Evolutionary conservation across 768 basidiomycete species (phyloP).

Genomic region (Lentinula aciculospora): DNA sequence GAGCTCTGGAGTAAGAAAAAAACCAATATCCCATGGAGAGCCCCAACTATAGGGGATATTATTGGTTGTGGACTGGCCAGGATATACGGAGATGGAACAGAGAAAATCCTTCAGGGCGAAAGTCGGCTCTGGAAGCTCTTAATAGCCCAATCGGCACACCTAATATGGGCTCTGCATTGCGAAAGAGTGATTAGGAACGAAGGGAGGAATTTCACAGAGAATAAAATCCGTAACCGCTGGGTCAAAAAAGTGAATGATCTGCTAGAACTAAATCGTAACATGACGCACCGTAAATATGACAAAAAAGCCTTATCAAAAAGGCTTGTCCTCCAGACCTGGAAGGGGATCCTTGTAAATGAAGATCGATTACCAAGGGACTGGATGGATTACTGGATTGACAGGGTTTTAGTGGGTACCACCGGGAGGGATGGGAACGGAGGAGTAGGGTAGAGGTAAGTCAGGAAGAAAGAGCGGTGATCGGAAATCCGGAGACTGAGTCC

Average conservation of each 20-base stretch:
- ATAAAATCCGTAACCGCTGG: slow-evolving; percentile 7
- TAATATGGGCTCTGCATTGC: slow-evolving; percentile 25
- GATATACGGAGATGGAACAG: slow-evolving; percentile 2
- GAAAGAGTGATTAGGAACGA: slow-evolving; percentile 17
- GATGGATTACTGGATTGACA: neutral
- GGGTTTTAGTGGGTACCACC: slow-evolving; percentile 18
- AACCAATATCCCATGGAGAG: neutral
- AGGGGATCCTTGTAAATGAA: slow-evolving; percentile 6
- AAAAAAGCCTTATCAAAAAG: slow-evolving; percentile 7
- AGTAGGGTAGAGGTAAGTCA: neutral
- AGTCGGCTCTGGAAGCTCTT: slow-evolving; percentile 18
- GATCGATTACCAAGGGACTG: slow-evolving; percentile 8
- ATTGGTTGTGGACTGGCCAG: slow-evolving; percentile 13
- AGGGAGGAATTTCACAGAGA: neutral
- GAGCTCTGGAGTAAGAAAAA: slow-evolving; percentile 14
- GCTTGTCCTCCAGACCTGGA: neutral
- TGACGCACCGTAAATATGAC: slow-evolving; percentile 5
- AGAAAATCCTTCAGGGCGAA: neutral
- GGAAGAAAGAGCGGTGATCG: too few species aligned
- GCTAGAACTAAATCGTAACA: neutral
- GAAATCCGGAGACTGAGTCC: neutral
- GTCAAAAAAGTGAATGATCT: neutral
- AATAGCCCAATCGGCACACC: slow-evolving; percentile 21
- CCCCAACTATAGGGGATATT: slow-evolving; percentile 13
- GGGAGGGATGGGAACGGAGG: neutral